These are phyloP conservation scores for Astrephomene gubernaculifera DNA, from an alignment of 139 green algal genomes.

Conservation along the genomic window DNA sequence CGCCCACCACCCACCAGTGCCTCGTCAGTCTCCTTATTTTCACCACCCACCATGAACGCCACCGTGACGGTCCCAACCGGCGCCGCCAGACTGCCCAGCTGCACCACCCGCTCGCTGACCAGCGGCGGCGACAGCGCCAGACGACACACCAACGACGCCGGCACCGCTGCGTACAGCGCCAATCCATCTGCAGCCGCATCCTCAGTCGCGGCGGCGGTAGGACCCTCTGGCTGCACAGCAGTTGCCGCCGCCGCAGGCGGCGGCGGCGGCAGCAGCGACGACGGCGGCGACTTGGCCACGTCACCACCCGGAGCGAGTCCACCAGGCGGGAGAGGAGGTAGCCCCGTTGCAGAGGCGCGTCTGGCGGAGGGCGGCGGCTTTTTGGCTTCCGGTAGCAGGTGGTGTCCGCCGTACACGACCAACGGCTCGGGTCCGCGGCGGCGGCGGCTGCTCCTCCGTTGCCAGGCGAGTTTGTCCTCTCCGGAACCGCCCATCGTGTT, in stretches of 20 bases:
- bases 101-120: not conserved
- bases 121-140: slow-evolving; percentile 4
- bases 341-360: no score
- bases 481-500: not conserved
- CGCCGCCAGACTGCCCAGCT: slow-evolving; percentile 13
- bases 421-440: not conserved
- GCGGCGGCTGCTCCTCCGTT: not conserved
- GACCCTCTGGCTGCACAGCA: not conserved
- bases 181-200: not conserved
- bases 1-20: no score
- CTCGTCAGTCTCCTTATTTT: no score
- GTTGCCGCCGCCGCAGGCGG: not conserved
- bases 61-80: slow-evolving; percentile 6
- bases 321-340: no score
- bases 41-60: not conserved
- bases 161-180: slow-evolving; percentile 33
- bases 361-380: not conserved
- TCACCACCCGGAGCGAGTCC: no score
- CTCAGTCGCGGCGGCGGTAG: not conserved
- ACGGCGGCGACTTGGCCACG: no score
- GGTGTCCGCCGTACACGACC: slow-evolving; percentile 27
- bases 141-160: not conserved
- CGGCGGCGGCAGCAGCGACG: not conserved
- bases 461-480: not conserved
- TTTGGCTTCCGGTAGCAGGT: slow-evolving; percentile 11